Percentiles rank a stretch among this genome's conserved stretches.
These are phyloP conservation scores for Zygoascus tannicola DNA, from an alignment of 805 yeast species.

Conservation along the genomic window DNA sequence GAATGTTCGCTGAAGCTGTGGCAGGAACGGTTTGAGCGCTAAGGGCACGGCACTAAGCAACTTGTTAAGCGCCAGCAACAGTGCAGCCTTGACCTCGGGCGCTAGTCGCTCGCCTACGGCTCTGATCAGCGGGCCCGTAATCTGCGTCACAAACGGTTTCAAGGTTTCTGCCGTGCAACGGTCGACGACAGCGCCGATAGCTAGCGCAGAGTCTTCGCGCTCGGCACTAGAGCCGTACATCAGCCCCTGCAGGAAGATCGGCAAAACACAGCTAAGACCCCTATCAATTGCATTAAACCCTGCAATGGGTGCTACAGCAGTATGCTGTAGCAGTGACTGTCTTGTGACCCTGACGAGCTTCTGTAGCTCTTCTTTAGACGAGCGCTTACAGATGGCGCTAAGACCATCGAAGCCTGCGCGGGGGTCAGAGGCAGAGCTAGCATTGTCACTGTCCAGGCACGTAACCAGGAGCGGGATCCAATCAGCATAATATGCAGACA, in stretches of 20 bases:
- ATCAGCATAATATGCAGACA: slow-evolving; percentile 64
- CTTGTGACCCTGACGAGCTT: slow-evolving; percentile 71
- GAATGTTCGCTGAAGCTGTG: slow-evolving; percentile 95
- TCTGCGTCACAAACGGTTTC: slow-evolving; percentile 81
- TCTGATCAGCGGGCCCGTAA: slow-evolving; percentile 96
- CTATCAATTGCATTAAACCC: slow-evolving; percentile 56
- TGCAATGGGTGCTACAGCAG: slow-evolving; percentile 51
- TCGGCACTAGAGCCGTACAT: slow-evolving; percentile 85
- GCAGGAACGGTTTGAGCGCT: slow-evolving; percentile 88
- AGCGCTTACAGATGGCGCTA: slow-evolving; percentile 54
- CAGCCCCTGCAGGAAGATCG: slow-evolving; percentile 87
- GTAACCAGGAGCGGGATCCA: slow-evolving; percentile 61
- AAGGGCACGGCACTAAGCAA: slow-evolving; percentile 78
- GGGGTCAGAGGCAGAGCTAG: slow-evolving; percentile 50
- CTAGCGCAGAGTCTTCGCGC: slow-evolving; percentile 79
- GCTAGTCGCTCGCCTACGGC: slow-evolving; percentile 93
- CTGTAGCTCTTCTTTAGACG: slow-evolving; percentile 70
- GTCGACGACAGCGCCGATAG: slow-evolving; percentile 76
- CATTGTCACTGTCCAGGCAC: slow-evolving; percentile 57
- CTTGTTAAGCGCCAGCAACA: slow-evolving; percentile 70
- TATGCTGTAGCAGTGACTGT: slow-evolving; percentile 59
- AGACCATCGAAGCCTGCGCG: slow-evolving; percentile 61
- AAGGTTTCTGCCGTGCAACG: slow-evolving; percentile 65
- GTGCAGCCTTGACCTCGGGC: slow-evolving; percentile 90
- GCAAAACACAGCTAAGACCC: slow-evolving; percentile 82